Percentiles rank a stretch among this genome's conserved stretches.
phyloP scores from a whole-genome alignment of 176 grass and related monocot genomes.

The Otatea glauca region DNA sequence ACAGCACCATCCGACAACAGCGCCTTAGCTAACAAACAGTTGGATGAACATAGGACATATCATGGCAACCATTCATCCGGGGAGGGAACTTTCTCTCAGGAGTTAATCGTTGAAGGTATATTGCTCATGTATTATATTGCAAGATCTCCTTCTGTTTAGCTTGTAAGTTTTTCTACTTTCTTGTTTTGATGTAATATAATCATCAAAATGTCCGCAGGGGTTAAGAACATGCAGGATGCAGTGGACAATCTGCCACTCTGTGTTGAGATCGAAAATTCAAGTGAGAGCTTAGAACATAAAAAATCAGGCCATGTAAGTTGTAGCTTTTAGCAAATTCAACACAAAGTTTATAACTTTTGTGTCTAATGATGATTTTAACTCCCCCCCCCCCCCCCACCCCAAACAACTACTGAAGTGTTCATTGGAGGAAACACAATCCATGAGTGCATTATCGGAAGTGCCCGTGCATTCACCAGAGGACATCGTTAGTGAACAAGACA shows the following conservation, averaged over 20 bases:
- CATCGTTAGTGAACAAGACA: constrained; percentile 38
- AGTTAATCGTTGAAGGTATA: constrained; percentile 52
- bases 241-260: constrained; percentile 4
- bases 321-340: constrained; percentile 16
- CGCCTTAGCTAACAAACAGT: neutral
- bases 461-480: constrained; percentile 19
- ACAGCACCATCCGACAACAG: neutral
- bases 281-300: constrained; percentile 31
- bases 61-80: constrained; percentile 6
- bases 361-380: constrained; percentile 7
- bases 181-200: constrained; percentile 26
- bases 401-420: constrained; percentile 22
- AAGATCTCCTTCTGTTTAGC: neutral
- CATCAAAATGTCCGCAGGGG: constrained; percentile 39
- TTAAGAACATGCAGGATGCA: constrained; percentile 30
- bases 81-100: constrained; percentile 31
- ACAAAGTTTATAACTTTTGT: constrained; percentile 8
- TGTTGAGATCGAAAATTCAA: neutral
- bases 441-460: constrained; percentile 33
- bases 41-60: constrained; percentile 34
- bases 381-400: neutral
- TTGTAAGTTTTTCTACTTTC: neutral
- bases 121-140: constrained; percentile 19
- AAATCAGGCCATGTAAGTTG: constrained; percentile 43
- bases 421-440: constrained; percentile 25